Evolutionary conservation across 139 green algal genomes (phyloP).

Genomic region (Microglena sp.): DNA sequence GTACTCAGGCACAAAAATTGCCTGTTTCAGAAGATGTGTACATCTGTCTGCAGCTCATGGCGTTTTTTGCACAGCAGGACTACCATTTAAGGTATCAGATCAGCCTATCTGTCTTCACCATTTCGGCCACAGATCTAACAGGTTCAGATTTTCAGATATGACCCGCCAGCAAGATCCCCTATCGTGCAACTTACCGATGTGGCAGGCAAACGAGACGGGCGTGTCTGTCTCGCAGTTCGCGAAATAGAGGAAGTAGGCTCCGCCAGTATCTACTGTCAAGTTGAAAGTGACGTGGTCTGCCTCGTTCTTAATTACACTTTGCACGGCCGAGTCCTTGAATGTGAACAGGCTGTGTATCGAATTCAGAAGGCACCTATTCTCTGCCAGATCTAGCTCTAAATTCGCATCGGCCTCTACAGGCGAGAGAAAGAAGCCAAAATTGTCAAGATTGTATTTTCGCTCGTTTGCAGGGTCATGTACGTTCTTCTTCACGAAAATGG

Average conservation of each 20-base stretch:
- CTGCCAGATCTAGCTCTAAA: conserved; percentile 26
- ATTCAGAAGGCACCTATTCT: conserved; percentile 29
- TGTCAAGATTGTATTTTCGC: conserved; percentile 11
- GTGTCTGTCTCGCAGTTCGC: conserved; percentile 71
- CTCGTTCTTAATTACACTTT: conserved; percentile 4
- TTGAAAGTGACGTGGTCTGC: conserved; percentile 10
- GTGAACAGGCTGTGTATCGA: conserved; percentile 24
- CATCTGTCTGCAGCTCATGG: no score
- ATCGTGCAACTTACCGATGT: no score
- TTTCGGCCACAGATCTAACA: no score
- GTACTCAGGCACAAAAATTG: no score
- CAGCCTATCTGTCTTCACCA: no score
- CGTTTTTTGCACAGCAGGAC: no score
- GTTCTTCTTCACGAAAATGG: conserved; percentile 21
- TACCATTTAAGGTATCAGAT: no score
- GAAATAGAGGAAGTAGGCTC: conserved; percentile 71
- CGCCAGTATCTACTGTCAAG: conserved; percentile 21
- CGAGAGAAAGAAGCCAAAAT: conserved; percentile 46
- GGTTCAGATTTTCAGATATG: no score
- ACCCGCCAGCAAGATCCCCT: no score
- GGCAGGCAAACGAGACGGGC: conserved; percentile 56
- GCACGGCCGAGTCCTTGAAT: conserved; percentile 32
- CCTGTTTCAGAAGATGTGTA: no score
- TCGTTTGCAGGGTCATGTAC: no score
- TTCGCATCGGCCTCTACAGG: conserved; percentile 20